Conservation (phyloP, 495 filamentous ascomycete species). For the Lasiosphaeria hispida region DNA sequence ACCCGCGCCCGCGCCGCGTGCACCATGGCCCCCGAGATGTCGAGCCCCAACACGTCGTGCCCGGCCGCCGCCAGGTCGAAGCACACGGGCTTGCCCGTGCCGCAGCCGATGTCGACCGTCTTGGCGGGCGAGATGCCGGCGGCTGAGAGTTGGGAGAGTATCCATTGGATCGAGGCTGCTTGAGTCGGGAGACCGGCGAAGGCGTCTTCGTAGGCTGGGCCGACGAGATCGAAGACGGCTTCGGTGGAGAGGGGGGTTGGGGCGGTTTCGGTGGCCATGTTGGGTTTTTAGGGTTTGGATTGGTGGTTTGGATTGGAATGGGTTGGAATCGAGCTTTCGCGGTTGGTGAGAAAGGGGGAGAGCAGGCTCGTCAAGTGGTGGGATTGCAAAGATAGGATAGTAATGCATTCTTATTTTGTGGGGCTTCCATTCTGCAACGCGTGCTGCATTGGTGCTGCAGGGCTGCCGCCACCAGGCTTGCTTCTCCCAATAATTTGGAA, state of each 20-base stretch:
- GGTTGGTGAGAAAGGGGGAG: not conserved
- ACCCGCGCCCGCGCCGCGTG: slow-evolving; percentile 29
- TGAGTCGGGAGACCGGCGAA: slow-evolving; percentile 12
- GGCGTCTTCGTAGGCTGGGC: slow-evolving; percentile 19
- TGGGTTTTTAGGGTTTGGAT: not conserved
- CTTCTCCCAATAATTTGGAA: too few relatives aligned
- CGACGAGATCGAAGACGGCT: slow-evolving; percentile 19
- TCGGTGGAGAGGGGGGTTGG: slow-evolving; percentile 11
- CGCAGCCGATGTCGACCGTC: slow-evolving; percentile 40
- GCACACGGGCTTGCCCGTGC: slow-evolving; percentile 41
- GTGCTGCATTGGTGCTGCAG: too few relatives aligned
- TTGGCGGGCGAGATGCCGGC: not conserved
- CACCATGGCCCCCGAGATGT: slow-evolving; percentile 36
- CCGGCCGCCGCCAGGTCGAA: slow-evolving; percentile 30
- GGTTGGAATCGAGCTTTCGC: not conserved
- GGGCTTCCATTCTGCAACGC: too few relatives aligned
- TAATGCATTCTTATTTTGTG: too few relatives aligned
- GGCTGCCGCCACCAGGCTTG: too few relatives aligned
- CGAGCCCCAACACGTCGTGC: slow-evolving; percentile 37
- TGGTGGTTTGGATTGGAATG: not conserved
- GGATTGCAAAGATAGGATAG: too few relatives aligned
- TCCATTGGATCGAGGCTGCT: slow-evolving; percentile 14
- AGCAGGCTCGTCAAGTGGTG: too few relatives aligned
- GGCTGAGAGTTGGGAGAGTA: slow-evolving; percentile 11
- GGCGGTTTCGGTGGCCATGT: not conserved